Base-by-base conservation (phyloP, 2,329 filamentous ascomycete genomes). In the Hymenoscyphus salicellus region DNA sequence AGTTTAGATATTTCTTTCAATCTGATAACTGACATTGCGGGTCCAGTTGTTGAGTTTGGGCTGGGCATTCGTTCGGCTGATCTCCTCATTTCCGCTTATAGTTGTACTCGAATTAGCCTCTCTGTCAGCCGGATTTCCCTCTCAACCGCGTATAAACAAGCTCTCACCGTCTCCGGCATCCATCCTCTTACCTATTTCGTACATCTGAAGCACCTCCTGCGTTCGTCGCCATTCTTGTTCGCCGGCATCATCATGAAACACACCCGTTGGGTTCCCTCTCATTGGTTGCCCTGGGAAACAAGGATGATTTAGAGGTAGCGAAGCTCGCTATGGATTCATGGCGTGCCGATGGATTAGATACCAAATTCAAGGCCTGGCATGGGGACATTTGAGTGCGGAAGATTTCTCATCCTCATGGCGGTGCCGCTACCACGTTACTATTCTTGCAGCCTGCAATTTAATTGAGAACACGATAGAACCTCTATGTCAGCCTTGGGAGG, bases 401-500 rank as follows among this genome's bases (percentile, higher is more conserved):
- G 23, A 52, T 52, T 52, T 23, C 14, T 52, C 46, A 52, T 52
- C 46, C 46, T 52, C 26, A 52, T 52, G n/a, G 46, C 46, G 10
- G 23, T 52, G 20, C 23, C 46, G 26, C 20, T 52, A 52, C 46
- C 46, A 52, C 46, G 46, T 26, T 52, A 52, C 46, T 52, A 52
- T 52, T 52, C 46, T 52, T 52, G 46, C 46, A 52, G 46, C 46
- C 46, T 26, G 46, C 46, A 52, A 52, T 52, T 23, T 26, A 20
- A 26, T 26, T 11, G 46, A 52, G 20, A 14, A 26, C 26, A 52
- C n/a, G 46, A 20, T 26, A 11, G 20, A 52, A 2, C 11, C 26
- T 26, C 8, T 20, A 26, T 52, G 46, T 14, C 46, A 26, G 8
- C 46, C 20, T 23, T 23, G 20, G 26, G 20, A 4, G 20, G 4